A percentile compares a stretch with the other conserved stretches of the same genome.
phyloP scores from a whole-genome alignment of 2,329 filamentous ascomycete species.

The Aspergillus clavatus region DNA sequence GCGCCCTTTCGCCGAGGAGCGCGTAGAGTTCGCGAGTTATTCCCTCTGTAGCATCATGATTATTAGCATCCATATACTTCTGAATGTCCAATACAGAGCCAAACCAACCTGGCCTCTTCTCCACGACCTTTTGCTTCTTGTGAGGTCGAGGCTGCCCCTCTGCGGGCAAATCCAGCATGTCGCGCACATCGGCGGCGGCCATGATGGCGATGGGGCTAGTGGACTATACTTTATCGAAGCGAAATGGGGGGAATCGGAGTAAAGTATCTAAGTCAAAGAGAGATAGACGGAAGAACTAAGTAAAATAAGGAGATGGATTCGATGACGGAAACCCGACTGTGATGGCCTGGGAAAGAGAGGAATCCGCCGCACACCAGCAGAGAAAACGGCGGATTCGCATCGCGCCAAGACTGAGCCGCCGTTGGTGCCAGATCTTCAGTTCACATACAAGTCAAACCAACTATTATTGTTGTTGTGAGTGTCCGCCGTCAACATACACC shows the following conservation, averaged over 20 bases:
- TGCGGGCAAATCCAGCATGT: conserved; percentile 74
- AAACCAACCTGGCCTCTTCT: conserved; percentile 51
- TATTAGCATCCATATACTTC: conserved; percentile 1
- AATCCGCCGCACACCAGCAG: background rate
- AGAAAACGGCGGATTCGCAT: background rate
- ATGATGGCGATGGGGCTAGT: conserved; percentile 42
- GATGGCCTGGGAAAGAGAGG: background rate
- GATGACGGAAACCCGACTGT: background rate
- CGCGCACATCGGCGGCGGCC: conserved; percentile 76
- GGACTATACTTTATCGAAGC: background rate
- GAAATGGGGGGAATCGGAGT: background rate
- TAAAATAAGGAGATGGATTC: background rate
- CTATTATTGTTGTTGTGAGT: background rate
- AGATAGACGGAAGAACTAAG: background rate
- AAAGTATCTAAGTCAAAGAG: background rate
- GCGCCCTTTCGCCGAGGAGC: conserved; percentile 48
- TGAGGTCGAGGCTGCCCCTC: conserved; percentile 56
- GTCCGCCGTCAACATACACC: conserved; percentile 5
- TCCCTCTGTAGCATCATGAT: conserved; percentile 38
- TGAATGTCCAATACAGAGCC: too few relatives aligned
- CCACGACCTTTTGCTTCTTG: conserved; percentile 70
- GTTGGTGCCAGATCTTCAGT: conserved; percentile 22
- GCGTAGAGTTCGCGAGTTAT: conserved; percentile 49
- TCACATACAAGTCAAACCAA: conserved; percentile 7
- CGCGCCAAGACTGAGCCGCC: conserved; percentile 19